Base-by-base conservation (phyloP, 257 asterid genomes). In the Salvia hispanica region DNA sequence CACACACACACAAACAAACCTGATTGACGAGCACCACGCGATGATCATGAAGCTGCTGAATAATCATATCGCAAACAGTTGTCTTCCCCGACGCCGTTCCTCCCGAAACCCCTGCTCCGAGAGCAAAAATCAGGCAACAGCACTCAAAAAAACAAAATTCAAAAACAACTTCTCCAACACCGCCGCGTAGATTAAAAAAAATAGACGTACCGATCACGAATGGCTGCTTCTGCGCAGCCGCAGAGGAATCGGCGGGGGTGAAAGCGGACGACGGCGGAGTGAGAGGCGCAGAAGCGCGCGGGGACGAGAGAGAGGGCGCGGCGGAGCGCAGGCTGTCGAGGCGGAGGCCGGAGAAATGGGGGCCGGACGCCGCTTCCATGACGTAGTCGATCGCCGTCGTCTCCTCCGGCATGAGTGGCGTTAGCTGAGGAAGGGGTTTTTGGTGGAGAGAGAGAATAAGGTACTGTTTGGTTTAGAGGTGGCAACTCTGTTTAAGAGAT, bases 81-180 rank as follows among this genome's bases (percentile, higher is more conserved):
- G 97, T 88, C 77, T 94, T 94, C 46, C 97, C 99, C 0, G 99
- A 94, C 5, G 99, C 99, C 51, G 99, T 94, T 18, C 99, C 99
- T 36, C 99, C 99, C 18, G 99, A 94, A 79, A 94, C 98, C 72
- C 98, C 98, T 94, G 67, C 69, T 40, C 86, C 73, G 69, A 55
- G 39, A 12, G 33, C 52, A 42, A 5, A 70, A 64, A 50, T 0
- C 45, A 40, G 1, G 11, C 11, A 42, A n/a, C 16, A 14, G 39
- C 52, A 57, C 7, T 47, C 5, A 37, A 60, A 37, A 60, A 39
- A 46, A 71, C 53, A 34, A 48, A 31, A 68, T 14, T 34, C 37
- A 52, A 68, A n/a, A n/a, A n/a, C n/a, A 39, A 4, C 0, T 40
- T 42, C 18, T 9, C 65, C 65, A 51, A 14, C 18, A 9, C 13